Percentiles rank a stretch among this genome's conserved stretches.
Conservation (phyloP, 148 eudicot species). For the Diospyros lotus region DNA sequence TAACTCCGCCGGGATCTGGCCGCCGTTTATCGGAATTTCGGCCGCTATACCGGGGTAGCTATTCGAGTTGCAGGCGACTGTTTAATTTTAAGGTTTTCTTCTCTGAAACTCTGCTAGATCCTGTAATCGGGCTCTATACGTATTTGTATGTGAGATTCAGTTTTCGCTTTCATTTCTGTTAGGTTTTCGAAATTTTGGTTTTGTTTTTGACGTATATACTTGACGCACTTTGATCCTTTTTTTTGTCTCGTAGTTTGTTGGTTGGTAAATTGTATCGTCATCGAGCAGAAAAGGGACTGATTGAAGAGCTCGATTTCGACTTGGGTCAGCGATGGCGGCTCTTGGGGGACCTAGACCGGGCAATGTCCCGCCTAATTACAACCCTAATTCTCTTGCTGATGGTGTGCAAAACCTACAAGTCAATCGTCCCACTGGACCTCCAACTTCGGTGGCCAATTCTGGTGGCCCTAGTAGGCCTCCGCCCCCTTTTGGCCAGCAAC, state of each 20-base stretch:
- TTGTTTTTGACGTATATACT: too few relatives aligned
- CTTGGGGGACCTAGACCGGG: conserved; percentile 89
- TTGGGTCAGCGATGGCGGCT: conserved; percentile 47
- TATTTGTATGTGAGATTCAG: too few relatives aligned
- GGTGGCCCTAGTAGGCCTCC: conserved; percentile 44
- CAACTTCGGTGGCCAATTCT: conserved; percentile 16
- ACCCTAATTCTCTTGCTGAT: conserved; percentile 57
- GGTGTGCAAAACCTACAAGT: conserved; percentile 68
- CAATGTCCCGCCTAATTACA: conserved; percentile 51
- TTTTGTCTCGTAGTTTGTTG: not conserved
- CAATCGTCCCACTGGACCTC: conserved; percentile 54
- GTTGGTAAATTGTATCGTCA: conserved; percentile 5
- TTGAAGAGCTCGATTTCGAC: conserved; percentile 1
- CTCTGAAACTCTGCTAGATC: too few relatives aligned
- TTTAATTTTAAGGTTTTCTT: too few relatives aligned
- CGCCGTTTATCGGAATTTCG: too few relatives aligned
- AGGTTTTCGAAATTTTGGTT: too few relatives aligned
- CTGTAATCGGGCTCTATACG: too few relatives aligned
- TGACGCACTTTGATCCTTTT: too few relatives aligned
- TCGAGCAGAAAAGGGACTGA: not conserved
- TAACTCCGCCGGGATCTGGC: too few relatives aligned
- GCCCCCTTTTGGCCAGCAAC: conserved; percentile 53
- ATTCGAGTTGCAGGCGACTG: too few relatives aligned
- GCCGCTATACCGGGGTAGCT: too few relatives aligned
- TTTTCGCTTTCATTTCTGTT: too few relatives aligned